Evolutionary conservation across 2,329 filamentous ascomycete species (phyloP).

Genomic region (Annulohypoxylon truncatum): DNA sequence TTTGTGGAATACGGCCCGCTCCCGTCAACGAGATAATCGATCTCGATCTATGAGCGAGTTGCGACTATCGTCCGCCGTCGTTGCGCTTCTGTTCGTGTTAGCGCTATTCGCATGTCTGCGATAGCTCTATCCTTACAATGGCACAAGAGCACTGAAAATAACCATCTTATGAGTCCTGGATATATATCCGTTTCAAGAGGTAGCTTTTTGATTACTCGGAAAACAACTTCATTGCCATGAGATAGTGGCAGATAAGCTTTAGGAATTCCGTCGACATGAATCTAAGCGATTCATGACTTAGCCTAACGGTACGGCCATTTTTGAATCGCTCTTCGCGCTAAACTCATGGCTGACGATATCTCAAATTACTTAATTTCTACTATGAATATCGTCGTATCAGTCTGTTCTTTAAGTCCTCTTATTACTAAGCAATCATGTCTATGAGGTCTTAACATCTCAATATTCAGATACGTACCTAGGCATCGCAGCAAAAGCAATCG

Average conservation of each 20-base stretch:
- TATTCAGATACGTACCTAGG: neutral
- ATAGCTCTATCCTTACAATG: neutral
- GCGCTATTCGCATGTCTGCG: neutral
- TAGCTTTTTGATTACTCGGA: neutral
- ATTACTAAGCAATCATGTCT: neutral
- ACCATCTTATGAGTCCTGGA: neutral
- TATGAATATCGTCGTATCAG: neutral
- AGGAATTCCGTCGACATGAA: neutral
- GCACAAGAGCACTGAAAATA: neutral
- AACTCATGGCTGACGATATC: conserved; percentile 20
- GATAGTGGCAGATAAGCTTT: neutral
- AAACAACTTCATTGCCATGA: neutral
- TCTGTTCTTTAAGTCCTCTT: neutral
- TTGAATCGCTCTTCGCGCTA: conserved; percentile 21
- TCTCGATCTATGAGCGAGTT: neutral
- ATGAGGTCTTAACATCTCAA: neutral
- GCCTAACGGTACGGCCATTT: neutral
- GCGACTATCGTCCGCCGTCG: no score
- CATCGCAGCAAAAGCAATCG: neutral
- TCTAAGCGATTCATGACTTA: conserved; percentile 19
- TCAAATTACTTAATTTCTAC: neutral
- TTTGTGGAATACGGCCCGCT: conserved; percentile 26
- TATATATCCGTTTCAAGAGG: neutral
- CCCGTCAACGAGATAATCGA: conserved; percentile 20
- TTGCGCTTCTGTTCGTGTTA: neutral